Conservation (phyloP, 768 basidiomycete species). For the Lepiota venenata region DNA sequence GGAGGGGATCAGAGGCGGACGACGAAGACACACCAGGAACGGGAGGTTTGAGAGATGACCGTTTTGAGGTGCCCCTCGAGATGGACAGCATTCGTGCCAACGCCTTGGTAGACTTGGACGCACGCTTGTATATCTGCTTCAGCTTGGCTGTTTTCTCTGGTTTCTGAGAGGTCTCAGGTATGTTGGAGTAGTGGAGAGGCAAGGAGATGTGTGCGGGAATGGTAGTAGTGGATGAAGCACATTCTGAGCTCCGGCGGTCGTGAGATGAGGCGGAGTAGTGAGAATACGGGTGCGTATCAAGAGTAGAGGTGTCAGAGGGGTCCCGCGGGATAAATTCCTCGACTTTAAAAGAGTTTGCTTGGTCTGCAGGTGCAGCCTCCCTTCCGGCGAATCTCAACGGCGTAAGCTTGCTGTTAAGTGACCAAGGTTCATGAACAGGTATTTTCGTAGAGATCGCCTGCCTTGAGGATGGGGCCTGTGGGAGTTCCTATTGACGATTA, state of each 20-base stretch:
- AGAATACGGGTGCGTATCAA: no score
- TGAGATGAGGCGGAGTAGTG: no score
- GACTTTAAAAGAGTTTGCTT: no score
- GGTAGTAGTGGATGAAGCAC: no score
- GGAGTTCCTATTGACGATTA: not conserved
- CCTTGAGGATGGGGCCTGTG: not conserved
- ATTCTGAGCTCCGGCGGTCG: no score
- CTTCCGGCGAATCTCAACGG: not conserved
- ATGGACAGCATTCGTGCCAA: not conserved
- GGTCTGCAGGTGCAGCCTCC: no score
- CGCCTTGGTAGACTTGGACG: not conserved
- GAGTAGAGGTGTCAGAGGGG: no score
- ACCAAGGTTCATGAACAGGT: conserved; percentile 1
- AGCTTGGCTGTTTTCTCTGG: conserved; percentile 4
- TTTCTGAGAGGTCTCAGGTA: not conserved
- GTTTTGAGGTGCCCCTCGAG: not conserved
- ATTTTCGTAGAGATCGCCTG: not conserved
- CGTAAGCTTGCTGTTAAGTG: not conserved
- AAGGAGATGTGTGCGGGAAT: no score
- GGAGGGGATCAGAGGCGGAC: not conserved
- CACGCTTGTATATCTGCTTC: conserved; percentile 3
- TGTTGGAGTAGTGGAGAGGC: no score
- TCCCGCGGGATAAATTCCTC: no score
- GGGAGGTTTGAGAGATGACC: not conserved
- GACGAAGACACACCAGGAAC: not conserved